These are phyloP conservation scores for Metschnikowia santaceciliae DNA, from an alignment of 805 yeast species.

Conservation along the genomic window DNA sequence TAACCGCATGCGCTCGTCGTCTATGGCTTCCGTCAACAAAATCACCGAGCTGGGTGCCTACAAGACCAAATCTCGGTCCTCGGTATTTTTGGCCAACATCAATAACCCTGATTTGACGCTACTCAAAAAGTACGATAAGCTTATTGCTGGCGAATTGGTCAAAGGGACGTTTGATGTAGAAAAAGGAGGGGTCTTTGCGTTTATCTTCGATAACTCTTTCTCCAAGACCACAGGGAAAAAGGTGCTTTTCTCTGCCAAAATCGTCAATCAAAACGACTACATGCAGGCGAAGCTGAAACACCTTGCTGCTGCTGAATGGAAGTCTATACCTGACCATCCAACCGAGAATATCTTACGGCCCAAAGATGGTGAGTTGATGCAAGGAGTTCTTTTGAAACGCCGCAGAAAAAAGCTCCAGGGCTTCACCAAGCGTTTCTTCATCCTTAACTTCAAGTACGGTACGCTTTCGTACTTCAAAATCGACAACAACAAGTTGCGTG, in stretches of 20 bases:
- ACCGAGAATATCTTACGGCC: slow-evolving; percentile 28
- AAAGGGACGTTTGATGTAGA: slow-evolving; percentile 59
- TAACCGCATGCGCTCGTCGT: slow-evolving; percentile 23
- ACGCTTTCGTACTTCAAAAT: slow-evolving; percentile 79
- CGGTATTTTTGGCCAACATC: slow-evolving; percentile 37
- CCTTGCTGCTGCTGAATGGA: not conserved
- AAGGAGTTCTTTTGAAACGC: slow-evolving; percentile 76
- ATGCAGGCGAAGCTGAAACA: not conserved
- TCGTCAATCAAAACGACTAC: slow-evolving; percentile 6
- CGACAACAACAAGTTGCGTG: slow-evolving; percentile 70
- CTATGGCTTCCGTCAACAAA: slow-evolving; percentile 32
- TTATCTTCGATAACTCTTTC: slow-evolving; percentile 88
- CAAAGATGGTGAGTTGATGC: slow-evolving; percentile 66
- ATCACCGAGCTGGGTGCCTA: slow-evolving; percentile 29
- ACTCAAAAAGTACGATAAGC: slow-evolving; percentile 54
- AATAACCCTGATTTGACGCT: slow-evolving; percentile 42
- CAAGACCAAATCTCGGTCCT: slow-evolving; percentile 33
- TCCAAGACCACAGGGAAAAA: slow-evolving; percentile 82
- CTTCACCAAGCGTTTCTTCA: slow-evolving; percentile 78
- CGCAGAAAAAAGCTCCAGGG: slow-evolving; percentile 81
- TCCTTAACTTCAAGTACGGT: slow-evolving; percentile 77
- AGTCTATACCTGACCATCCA: slow-evolving; percentile 1
- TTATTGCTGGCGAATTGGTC: slow-evolving; percentile 53
- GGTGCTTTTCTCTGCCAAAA: slow-evolving; percentile 54
- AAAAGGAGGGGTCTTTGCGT: slow-evolving; percentile 73